Base-by-base conservation (phyloP, 2,329 filamentous ascomycete genomes). In the Fusarium praegraminearum region DNA sequence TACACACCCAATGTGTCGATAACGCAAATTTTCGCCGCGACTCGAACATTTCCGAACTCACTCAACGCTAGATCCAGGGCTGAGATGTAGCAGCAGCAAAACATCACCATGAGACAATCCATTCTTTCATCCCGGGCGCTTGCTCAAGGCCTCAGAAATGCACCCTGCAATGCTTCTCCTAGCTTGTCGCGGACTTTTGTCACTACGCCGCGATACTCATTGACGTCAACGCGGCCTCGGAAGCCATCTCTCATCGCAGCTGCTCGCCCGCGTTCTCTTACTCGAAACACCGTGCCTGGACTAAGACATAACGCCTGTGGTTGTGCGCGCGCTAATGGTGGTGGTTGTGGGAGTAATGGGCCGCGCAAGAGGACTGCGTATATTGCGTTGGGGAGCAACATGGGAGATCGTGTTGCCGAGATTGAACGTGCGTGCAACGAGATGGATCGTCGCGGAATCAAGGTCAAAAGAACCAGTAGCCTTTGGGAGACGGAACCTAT, bases 401-500 rank as follows among this genome's bases (percentile, higher is more conserved):
- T 98, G 53, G 95, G 94, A 7, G 90, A 98, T 77, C 90, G 94
- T 43, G 86, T 97, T 53, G 87, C 85, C 43, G 92, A 91, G 87
- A 97, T 99, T 70, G 94, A 98, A 79, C 85, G 86, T 74, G 95
- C 96, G 1, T 94, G 94, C 78, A 84, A 84, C 45, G 87, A 91
- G 76, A 93, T 99, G 89, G 89, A 92, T 68, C 82, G 84, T 45
- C 84, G 88, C 24, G 90, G 89, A 35, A 93, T 98, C 76, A 87
- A 81, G 55, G 87, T 99, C 40, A 86, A 89, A 75, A 86, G 90
- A 73, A 97, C 95, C 0, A 98, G 95, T 78, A 91, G 90, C 65
- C 84, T 99, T 5, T 99, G 96, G 87, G 94, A 98, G 82, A 99
- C 95, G 5, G 90, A 93, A 73, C 93, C 96, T 24, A 99, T 99